A percentile compares a stretch with the other conserved stretches of the same genome.
Conservation (phyloP, 495 filamentous ascomycete genomes). For the Penicillium bovifimosum region DNA sequence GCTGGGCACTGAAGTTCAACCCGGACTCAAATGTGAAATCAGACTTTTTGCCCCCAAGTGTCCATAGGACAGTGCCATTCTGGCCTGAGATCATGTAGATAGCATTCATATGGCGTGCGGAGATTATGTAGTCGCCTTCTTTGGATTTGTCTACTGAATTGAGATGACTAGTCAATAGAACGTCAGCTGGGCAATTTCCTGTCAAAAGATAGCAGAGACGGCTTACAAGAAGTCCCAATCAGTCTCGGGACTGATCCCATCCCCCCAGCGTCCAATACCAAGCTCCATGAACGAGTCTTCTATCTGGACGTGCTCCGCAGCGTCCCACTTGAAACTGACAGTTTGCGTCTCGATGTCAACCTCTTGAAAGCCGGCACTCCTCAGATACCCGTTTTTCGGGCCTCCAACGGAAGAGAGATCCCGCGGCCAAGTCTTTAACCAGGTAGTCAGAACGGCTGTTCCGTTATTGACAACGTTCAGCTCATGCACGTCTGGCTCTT, state of each 20-base stretch:
- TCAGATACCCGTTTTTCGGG: background rate
- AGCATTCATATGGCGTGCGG: background rate
- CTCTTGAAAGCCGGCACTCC: background rate
- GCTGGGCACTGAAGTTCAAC: background rate
- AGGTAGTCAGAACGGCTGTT: background rate
- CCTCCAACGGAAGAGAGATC: background rate
- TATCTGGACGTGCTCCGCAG: background rate
- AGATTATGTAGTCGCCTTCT: background rate
- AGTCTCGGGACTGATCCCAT: background rate
- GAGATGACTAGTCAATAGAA: background rate
- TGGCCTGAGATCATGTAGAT: background rate
- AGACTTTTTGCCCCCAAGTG: background rate
- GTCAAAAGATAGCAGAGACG: background rate
- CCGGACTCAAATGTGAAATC: background rate
- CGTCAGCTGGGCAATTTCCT: background rate
- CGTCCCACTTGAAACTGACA: background rate
- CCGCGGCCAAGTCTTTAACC: background rate
- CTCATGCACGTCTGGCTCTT: background rate
- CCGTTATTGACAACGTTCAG: background rate
- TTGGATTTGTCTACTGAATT: background rate
- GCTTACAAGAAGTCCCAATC: slow-evolving; percentile 2
- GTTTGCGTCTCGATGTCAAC: background rate
- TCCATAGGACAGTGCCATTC: background rate
- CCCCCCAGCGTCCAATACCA: background rate
- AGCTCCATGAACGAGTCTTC: background rate